Percentiles rank a stretch among this genome's conserved stretches.
Conservation (phyloP, 495 filamentous ascomycete genomes). For the Trichoderma virens region DNA sequence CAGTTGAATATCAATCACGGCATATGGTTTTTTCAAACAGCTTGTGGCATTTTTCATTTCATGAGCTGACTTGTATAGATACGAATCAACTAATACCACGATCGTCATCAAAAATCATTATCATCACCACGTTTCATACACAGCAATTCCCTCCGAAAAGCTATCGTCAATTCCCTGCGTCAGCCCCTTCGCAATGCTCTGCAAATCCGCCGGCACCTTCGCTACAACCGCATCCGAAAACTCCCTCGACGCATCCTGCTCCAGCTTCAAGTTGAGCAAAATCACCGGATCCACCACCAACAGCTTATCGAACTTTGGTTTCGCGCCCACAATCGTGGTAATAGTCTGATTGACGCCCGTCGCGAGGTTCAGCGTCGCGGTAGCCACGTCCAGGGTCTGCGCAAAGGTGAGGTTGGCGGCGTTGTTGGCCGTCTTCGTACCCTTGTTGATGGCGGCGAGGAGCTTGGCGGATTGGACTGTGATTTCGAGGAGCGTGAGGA, state of each 20-base stretch:
- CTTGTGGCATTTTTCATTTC: not conserved
- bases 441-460: conserved; percentile 24
- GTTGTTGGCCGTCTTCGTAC: conserved; percentile 18
- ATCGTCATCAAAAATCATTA: not conserved
- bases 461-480: conserved; percentile 21
- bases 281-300: conserved; percentile 24
- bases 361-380: conserved; percentile 18
- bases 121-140: conserved; percentile 14
- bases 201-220: conserved; percentile 27
- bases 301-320: conserved; percentile 27
- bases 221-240: conserved; percentile 23
- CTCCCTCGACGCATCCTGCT: conserved; percentile 26
- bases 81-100: not conserved
- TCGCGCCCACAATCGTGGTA: conserved; percentile 20
- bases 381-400: conserved; percentile 23
- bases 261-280: conserved; percentile 23
- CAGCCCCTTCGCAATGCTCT: conserved; percentile 19
- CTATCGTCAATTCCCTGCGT: conserved; percentile 21
- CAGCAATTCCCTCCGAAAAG: conserved; percentile 24
- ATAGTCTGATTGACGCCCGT: conserved; percentile 21
- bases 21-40: not conserved
- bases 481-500: conserved; percentile 23
- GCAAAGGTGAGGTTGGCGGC: conserved; percentile 19
- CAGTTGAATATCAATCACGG: not conserved
- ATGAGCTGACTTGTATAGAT: not conserved